Conservation (phyloP, 1,284 basidiomycete species). For the Ustilago sp. region DNA sequence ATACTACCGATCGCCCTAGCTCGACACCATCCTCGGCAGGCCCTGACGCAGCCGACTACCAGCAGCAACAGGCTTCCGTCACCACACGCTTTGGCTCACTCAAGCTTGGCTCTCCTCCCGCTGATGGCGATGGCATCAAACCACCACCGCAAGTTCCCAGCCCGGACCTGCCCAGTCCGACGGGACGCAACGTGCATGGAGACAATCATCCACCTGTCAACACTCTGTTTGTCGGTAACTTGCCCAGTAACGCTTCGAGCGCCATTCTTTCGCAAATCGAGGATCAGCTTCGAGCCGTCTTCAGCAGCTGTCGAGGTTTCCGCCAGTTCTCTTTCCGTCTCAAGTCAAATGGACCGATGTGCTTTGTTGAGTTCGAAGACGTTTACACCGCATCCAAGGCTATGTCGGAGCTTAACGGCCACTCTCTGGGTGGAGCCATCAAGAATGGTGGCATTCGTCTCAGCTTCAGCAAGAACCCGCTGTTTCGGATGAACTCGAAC, state of each 20-base stretch:
- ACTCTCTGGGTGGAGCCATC: conserved; percentile 87
- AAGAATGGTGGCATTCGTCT: conserved; percentile 90
- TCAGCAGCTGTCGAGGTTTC: conserved; percentile 83
- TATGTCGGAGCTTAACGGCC: conserved; percentile 89
- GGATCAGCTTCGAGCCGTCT: conserved; percentile 83
- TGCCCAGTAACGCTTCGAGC: conserved; percentile 54
- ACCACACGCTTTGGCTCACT: conserved; percentile 51
- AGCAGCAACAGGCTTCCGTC: conserved; percentile 13
- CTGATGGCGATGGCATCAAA: conserved; percentile 23
- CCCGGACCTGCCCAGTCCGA: conserved; percentile 49
- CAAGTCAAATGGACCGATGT: conserved; percentile 97
- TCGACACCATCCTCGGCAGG: conserved; percentile 37
- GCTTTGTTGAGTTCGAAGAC: conserved; percentile 90
- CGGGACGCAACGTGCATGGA: conserved; percentile 51
- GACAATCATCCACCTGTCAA: conserved; percentile 62
- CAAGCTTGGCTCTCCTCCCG: conserved; percentile 48
- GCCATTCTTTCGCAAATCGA: conserved; percentile 78
- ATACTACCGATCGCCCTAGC: conserved; percentile 14
- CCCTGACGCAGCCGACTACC: conserved; percentile 19
- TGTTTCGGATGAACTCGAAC: conserved; percentile 58
- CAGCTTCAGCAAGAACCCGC: conserved; percentile 75
- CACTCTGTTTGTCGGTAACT: conserved; percentile 63
- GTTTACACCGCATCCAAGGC: conserved; percentile 85
- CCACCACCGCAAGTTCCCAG: conserved; percentile 34
- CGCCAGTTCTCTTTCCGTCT: conserved; percentile 92